Evolutionary conservation across 495 filamentous ascomycete species (phyloP), one percentile per base, ranked within the genome.

Genomic region (Penicillium lividum): DNA sequence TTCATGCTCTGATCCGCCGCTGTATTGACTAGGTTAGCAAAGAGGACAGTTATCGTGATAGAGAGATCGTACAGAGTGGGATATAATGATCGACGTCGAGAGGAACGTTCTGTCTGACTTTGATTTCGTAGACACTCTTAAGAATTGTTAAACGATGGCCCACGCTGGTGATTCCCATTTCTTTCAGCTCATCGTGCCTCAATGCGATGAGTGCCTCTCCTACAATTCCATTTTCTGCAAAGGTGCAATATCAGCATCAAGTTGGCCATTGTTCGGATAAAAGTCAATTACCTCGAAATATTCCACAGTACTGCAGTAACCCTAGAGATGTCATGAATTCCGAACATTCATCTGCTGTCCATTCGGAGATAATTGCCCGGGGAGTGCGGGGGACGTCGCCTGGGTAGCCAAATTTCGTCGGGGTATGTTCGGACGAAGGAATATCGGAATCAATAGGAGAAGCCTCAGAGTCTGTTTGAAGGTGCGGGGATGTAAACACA

Each of bases 71-170:
- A 97, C 93, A 93, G 30, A 93, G 82, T 38, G 94, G 95, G 50
- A 97, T 86, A 73, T 97, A 98, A 67, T 98, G 89, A 62, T 96
- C 94, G 27, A 87, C 83, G 60, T 98, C 94, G 58, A 97, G 86
- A 3, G 90, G 88, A 56, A 98, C 84, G 64, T 92, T 89, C 68
- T 97, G 91, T 59, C 89, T 90, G 64, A 93, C 85, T 77, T 98
- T 98, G 61, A 92, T 84, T 67, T 97, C 92, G 72, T 97, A 98
- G 36, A 98, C 91, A 60, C 83, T 89, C 75, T 97, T 97, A 49
- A 98, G 80, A 43, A 98, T 94, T 3, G 93, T 96, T 58, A 98
- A 80, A 29, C 94, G 87, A 73, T 98, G 94, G 4, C 94, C 94
- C 38, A 97, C 90, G 71, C 93, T 97, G 52, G 80, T 78, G 62